Evolutionary conservation across 257 asterid species (phyloP).

Genomic region (Solanum rostratum): DNA sequence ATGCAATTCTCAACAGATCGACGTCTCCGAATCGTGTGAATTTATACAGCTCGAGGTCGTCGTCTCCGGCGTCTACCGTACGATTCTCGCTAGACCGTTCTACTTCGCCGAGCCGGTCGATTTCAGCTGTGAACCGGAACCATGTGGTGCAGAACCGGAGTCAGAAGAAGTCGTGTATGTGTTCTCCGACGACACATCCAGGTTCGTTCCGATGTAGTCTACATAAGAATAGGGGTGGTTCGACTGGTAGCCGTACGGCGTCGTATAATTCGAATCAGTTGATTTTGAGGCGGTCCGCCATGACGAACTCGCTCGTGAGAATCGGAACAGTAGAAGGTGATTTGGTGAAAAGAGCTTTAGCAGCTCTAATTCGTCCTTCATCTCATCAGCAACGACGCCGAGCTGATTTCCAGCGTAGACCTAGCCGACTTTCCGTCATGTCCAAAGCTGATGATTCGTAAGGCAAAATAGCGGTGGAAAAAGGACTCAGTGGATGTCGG

Average conservation of each 20-base stretch:
- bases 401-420: slow-evolving; percentile 21
- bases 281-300: slow-evolving; percentile 34
- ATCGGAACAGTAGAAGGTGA: slow-evolving; percentile 43
- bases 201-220: slow-evolving; percentile 65
- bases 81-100: slow-evolving; percentile 10
- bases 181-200: slow-evolving; percentile 63
- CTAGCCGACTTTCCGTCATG: slow-evolving; percentile 32
- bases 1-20: neutral
- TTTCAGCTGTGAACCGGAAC: slow-evolving; percentile 14
- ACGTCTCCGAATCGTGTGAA: neutral
- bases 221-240: slow-evolving; percentile 18
- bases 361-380: slow-evolving; percentile 51
- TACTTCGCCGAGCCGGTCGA: slow-evolving; percentile 17
- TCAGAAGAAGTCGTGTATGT: slow-evolving; percentile 40
- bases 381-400: slow-evolving; percentile 48
- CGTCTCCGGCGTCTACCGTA: neutral
- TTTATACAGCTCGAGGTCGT: neutral
- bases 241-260: slow-evolving; percentile 10
- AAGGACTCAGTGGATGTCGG: slow-evolving; percentile 3
- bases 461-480: neutral
- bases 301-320: slow-evolving; percentile 39
- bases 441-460: neutral
- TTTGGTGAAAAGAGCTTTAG: slow-evolving; percentile 29
- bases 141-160: neutral
- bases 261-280: slow-evolving; percentile 21